phyloP scores from a whole-genome alignment of 768 basidiomycete genomes.

The Amanita polypyramis region DNA sequence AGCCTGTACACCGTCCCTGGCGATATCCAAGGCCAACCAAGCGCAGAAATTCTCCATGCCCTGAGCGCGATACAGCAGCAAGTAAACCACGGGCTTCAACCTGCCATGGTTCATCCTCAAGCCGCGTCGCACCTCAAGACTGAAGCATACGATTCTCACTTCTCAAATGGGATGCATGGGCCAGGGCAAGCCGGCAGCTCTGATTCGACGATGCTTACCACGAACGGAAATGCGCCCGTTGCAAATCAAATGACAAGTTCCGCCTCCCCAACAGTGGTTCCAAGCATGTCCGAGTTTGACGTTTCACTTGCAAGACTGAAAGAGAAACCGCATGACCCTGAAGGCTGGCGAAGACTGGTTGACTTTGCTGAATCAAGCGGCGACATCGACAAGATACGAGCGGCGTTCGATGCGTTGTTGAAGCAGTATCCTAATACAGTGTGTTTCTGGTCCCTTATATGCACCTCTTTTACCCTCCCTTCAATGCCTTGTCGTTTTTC shows the following conservation, averaged over 20 bases:
- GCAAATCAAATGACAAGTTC: slow-evolving; percentile 2
- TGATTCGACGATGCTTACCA: background rate
- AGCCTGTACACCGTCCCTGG: slow-evolving; percentile 10
- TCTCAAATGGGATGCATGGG: too few relatives aligned
- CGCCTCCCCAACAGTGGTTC: background rate
- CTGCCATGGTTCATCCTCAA: background rate
- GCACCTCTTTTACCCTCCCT: slow-evolving; percentile 7
- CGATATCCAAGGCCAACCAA: slow-evolving; percentile 23
- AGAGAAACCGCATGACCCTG: slow-evolving; percentile 66
- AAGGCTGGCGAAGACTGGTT: slow-evolving; percentile 69
- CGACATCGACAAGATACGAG: slow-evolving; percentile 72
- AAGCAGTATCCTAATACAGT: slow-evolving; percentile 89
- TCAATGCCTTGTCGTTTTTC: background rate
- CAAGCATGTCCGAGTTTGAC: slow-evolving; percentile 47
- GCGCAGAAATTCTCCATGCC: slow-evolving; percentile 25
- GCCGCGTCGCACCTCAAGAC: too few relatives aligned
- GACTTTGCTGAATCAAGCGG: slow-evolving; percentile 65
- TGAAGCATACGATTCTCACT: too few relatives aligned
- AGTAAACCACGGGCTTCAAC: background rate
- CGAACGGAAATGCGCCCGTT: background rate
- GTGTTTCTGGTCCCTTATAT: slow-evolving; percentile 26
- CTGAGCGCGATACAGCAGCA: slow-evolving; percentile 12
- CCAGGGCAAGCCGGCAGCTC: background rate
- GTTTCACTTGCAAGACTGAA: slow-evolving; percentile 46
- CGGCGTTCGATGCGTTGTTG: slow-evolving; percentile 74